Evolutionary conservation across 2,329 filamentous ascomycete genomes (phyloP).

Genomic region (Eutypa lata): DNA sequence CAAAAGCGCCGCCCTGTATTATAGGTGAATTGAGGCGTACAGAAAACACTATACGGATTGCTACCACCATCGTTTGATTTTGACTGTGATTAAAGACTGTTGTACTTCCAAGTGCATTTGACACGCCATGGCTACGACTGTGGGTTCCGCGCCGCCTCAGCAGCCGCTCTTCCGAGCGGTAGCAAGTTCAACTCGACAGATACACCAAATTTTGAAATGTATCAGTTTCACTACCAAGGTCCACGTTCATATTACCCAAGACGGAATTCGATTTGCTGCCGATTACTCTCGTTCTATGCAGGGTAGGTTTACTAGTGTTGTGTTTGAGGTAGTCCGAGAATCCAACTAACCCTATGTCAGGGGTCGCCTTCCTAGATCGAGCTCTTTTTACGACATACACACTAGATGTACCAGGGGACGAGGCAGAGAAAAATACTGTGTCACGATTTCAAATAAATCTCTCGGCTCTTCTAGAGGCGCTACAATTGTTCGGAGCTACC

Average conservation of each 20-base stretch:
- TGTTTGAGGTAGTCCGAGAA: constrained; percentile 8
- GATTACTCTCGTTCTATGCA: constrained; percentile 91
- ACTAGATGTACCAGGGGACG: constrained; percentile 51
- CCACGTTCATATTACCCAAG: constrained; percentile 71
- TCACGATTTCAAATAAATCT: constrained; percentile 86
- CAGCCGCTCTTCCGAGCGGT: constrained; percentile 69
- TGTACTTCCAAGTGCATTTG: not conserved
- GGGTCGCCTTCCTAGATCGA: constrained; percentile 82
- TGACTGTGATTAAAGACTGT: constrained; percentile 18
- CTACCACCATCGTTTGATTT: constrained; percentile 1
- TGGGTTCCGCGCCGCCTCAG: constrained; percentile 20
- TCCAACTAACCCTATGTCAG: constrained; percentile 33
- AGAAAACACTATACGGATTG: constrained; percentile 22
- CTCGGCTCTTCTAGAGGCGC: constrained; percentile 81
- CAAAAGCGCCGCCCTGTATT: constrained; percentile 33
- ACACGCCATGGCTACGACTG: constrained; percentile 18
- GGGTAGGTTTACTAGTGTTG: constrained; percentile 49
- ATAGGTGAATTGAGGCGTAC: constrained; percentile 36
- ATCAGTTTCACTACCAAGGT: constrained; percentile 59
- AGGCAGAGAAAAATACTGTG: constrained; percentile 39
- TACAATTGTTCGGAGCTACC: constrained; percentile 92
- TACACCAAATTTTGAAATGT: constrained; percentile 61
- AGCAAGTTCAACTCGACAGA: constrained; percentile 72
- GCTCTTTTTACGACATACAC: constrained; percentile 83
- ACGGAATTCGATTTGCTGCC: constrained; percentile 82